Evolutionary conservation across 2,329 filamentous ascomycete genomes (phyloP).

Genomic region (Aspergillus niger): DNA sequence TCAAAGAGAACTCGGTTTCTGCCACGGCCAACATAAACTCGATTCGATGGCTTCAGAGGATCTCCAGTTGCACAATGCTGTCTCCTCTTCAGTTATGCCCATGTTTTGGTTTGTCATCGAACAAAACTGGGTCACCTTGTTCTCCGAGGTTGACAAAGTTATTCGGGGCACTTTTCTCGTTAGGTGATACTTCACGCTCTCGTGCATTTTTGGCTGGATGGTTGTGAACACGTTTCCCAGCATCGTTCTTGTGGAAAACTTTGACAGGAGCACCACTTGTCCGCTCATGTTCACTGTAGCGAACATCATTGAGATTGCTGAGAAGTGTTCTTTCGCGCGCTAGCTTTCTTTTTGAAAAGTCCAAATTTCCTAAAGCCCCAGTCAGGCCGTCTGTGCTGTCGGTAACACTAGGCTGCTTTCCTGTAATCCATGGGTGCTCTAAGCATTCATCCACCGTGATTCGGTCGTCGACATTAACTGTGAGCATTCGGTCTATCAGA

Average conservation of each 20-base stretch:
- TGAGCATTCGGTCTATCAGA: conserved; percentile 92
- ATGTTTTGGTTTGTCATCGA: conserved; percentile 60
- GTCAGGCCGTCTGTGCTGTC: conserved; percentile 94
- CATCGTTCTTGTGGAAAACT: conserved; percentile 72
- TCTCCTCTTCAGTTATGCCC: conserved; percentile 32
- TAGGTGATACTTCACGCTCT: conserved; percentile 63
- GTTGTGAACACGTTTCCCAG: conserved; percentile 50
- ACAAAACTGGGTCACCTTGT: conserved; percentile 79
- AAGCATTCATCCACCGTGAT: conserved; percentile 90
- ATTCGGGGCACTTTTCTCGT: conserved; percentile 64
- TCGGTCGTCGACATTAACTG: conserved; percentile 78
- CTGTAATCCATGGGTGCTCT: conserved; percentile 84
- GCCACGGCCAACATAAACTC: not conserved
- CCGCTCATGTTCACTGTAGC: conserved; percentile 60
- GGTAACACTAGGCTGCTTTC: conserved; percentile 60
- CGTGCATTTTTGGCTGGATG: conserved; percentile 35
- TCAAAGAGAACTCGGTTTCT: not conserved
- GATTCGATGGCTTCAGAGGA: not conserved
- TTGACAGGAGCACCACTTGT: conserved; percentile 64
- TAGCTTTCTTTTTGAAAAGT: conserved; percentile 80
- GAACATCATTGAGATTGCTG: conserved; percentile 75
- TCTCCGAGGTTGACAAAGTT: conserved; percentile 87
- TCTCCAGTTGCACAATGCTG: not conserved
- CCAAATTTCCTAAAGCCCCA: conserved; percentile 77
- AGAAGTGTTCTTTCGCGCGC: conserved; percentile 83